phyloP scores from a whole-genome alignment of 2,329 filamentous ascomycete genomes.

The Claviceps paspali region DNA sequence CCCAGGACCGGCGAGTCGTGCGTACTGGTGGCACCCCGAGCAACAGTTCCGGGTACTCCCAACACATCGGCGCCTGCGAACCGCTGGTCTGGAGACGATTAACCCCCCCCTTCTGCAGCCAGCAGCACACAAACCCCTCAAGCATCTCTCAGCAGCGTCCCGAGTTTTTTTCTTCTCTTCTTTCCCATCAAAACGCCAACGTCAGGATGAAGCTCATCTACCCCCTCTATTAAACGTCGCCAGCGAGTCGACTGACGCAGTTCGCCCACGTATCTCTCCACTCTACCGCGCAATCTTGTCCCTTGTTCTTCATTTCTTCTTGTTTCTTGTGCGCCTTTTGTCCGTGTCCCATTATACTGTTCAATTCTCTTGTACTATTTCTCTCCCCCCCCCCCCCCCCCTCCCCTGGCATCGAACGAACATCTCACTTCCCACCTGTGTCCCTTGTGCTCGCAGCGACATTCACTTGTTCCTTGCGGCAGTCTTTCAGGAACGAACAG shows the following conservation, averaged over 20 bases:
- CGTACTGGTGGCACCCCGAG: no score
- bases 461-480: conserved; percentile 37
- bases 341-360: no score
- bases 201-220: conserved; percentile 38
- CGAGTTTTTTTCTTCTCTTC: conserved; percentile 12
- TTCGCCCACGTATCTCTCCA: conserved; percentile 32
- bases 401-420: no score
- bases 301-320: conserved; percentile 1
- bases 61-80: no score
- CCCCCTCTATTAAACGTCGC: conserved; percentile 33
- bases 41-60: no score
- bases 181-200: conserved; percentile 33
- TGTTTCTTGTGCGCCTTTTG: no score
- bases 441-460: conserved; percentile 23
- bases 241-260: conserved; percentile 41
- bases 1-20: no score
- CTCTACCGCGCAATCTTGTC: conserved; percentile 21
- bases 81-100: no score
- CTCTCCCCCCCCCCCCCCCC: no score
- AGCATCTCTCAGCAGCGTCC: background rate
- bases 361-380: no score
- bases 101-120: no score
- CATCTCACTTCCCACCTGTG: background rate
- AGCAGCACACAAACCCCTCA: conserved; percentile 21
- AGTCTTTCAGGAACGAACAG: conserved; percentile 6